Conservation (phyloP, 495 filamentous ascomycete species). For the Hypoxylon lenormandii region DNA sequence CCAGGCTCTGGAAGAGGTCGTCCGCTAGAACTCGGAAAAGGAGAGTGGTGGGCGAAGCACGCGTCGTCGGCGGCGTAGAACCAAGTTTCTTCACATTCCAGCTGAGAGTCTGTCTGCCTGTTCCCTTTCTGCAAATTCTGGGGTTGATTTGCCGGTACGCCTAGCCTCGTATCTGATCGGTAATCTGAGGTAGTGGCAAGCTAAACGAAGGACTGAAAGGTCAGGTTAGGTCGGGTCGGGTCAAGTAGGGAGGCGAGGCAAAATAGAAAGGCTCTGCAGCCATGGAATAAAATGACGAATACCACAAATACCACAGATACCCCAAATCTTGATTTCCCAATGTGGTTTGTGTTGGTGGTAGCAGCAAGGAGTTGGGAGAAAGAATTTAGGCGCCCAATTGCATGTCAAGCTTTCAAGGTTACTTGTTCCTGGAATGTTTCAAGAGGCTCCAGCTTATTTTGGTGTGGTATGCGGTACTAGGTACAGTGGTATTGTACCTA, state of each 20-base stretch:
- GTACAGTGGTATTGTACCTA: too few relatives aligned
- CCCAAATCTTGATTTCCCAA: constrained; percentile 31
- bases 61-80: constrained; percentile 34
- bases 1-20: background rate
- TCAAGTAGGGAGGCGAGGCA: constrained; percentile 1
- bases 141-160: background rate
- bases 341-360: constrained; percentile 31
- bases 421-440: constrained; percentile 47
- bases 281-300: background rate
- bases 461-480: background rate
- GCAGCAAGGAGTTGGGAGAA: background rate
- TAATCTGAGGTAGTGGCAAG: background rate
- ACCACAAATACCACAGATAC: constrained; percentile 12
- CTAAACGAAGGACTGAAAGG: constrained; percentile 32
- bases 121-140: background rate
- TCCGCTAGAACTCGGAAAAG: constrained; percentile 6
- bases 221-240: constrained; percentile 25
- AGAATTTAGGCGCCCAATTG: constrained; percentile 47
- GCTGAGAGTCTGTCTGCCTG: background rate
- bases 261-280: constrained; percentile 17
- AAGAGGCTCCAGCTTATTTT: constrained; percentile 29
- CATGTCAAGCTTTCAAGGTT: background rate
- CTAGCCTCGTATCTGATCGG: background rate
- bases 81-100: constrained; percentile 43
- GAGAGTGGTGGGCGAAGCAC: constrained; percentile 20